Base-by-base conservation (phyloP, 495 filamentous ascomycete species). In the Umbilicaria muhlenbergii region DNA sequence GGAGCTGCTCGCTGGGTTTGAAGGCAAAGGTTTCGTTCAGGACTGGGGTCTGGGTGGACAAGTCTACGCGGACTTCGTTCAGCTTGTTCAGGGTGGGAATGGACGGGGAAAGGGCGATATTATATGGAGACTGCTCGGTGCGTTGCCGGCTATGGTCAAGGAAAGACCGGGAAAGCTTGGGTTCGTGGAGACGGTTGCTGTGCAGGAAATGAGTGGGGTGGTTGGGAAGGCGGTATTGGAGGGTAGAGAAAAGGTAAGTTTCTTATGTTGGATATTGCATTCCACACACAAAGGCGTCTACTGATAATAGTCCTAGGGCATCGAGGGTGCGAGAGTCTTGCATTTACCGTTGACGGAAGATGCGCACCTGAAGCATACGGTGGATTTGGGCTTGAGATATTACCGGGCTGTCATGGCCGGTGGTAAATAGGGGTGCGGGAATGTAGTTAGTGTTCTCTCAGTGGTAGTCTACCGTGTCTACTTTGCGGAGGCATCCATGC, bases 21-120 rank as follows among this genome's bases (percentile, higher is more conserved):
- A 74, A 18, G 66, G 66, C 1, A 63, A 59, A 7, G 64, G 70
- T 21, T 57, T 60, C 28, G 49, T 67, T 2, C 55, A 61, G 14
- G 67, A 74, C 16, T 96, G 91, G 91, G 69, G 78, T 19, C 59
- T 69, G 16, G 87, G 84, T 12, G 89, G 86, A 11, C 73, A 77
- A 41, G 73, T 95, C 14, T 95, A 94, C 51, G 73, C 80, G 38
- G 80, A 89, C 44, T 95, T 81, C 60, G 66, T 92, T 16, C 68
- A 75, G 31, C 63, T 91, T 17, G 55, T 61, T 8, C 42, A 46
- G 34, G 46, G 43, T 31, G 51, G 41, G 44, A 54, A 46, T 10
- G 58, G 35, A 57, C 65, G 21, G 56, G 60, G 13, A 50, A 62
- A 45, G 56, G 49, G 32, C 46, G 62, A 56, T 48, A 58, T 77